A percentile compares a stretch with the other conserved stretches of the same genome.
These are phyloP conservation scores for Anethum foeniculum DNA, from an alignment of 140 eudicot species.

Conservation along the genomic window DNA sequence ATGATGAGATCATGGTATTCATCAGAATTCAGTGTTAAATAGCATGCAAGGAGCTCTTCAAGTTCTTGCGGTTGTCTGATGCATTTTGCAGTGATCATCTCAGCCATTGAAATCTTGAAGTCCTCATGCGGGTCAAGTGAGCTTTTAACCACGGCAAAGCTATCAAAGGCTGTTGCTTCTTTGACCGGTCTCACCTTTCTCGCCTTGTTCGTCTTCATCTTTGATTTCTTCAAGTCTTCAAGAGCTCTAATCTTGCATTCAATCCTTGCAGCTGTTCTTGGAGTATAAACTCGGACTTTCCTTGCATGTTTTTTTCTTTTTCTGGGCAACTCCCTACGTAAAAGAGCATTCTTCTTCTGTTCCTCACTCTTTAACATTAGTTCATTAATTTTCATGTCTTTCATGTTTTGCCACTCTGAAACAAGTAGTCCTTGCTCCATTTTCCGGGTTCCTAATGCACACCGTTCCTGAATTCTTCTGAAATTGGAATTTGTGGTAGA, in stretches of 20 bases:
- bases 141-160: constrained; percentile 63
- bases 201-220: constrained; percentile 28
- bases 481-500: constrained; percentile 19
- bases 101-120: constrained; percentile 68
- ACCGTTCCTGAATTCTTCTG: constrained; percentile 4
- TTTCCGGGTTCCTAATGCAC: not conserved
- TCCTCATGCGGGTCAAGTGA: constrained; percentile 56
- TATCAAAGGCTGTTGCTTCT: constrained; percentile 30
- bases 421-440: constrained; percentile 4
- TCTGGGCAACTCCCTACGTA: constrained; percentile 15
- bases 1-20: constrained; percentile 64
- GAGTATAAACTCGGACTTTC: constrained; percentile 31
- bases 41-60: constrained; percentile 73
- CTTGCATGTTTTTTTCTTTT: constrained; percentile 24
- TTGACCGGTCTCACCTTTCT: constrained; percentile 19
- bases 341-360: constrained; percentile 25
- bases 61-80: constrained; percentile 49
- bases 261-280: constrained; percentile 31
- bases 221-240: constrained; percentile 54
- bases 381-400: constrained; percentile 31
- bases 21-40: constrained; percentile 54
- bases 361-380: constrained; percentile 28
- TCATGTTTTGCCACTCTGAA: constrained; percentile 29
- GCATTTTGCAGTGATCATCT: constrained; percentile 57
- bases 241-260: constrained; percentile 57